Evolutionary conservation across 768 basidiomycete genomes (phyloP), one percentile per base, ranked within the genome.

Genomic region (Leccinum subgranulosum): DNA sequence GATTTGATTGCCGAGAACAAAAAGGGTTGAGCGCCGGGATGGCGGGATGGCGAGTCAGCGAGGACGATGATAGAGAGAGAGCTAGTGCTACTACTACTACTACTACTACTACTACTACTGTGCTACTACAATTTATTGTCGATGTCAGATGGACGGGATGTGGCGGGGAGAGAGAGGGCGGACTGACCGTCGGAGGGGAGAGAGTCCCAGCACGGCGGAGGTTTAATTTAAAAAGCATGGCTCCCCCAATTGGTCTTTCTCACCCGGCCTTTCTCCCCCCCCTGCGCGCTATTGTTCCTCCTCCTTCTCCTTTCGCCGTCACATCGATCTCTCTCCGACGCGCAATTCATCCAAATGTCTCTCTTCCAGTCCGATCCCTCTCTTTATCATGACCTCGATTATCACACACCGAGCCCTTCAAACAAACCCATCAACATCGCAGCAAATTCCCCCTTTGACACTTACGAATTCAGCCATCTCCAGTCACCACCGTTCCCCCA

Each of bases 401-500:
- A 65, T 23, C 69, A 53, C 1, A 31, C 72, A 0, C 58, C 54
- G 6, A 72, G 70, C 10, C 72, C 71, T 0, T 68, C 68, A 2
- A 61, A 68, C 57, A 72, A 72, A 10, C 72, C 68, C 2, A 48
- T 64, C 31, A 64, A 66, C 34, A 27, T 72, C 54, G 55, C 59
- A 0, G 45, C 67, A 2, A 57, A 15, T 45, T 63, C 71, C 17
- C 69, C 68, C 12, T 77, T 79, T 62, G 78, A 81, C 62, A 48
- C 74, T 5, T 79, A 74, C 60, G 79, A 76, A 51, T 74, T 72
- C 64, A 58, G 62, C 45, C 72, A 70, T 63, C 68, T 56, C 50
- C 71, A 70, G 64, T 73, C 69, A 47, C 68, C 77, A 5, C 73
- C 74, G n/a, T 80, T 77, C 60, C 77, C 80, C 23, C 76, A 76